Evolutionary conservation across 768 basidiomycete species (phyloP).

Genomic region (Hortiboletus campestris): DNA sequence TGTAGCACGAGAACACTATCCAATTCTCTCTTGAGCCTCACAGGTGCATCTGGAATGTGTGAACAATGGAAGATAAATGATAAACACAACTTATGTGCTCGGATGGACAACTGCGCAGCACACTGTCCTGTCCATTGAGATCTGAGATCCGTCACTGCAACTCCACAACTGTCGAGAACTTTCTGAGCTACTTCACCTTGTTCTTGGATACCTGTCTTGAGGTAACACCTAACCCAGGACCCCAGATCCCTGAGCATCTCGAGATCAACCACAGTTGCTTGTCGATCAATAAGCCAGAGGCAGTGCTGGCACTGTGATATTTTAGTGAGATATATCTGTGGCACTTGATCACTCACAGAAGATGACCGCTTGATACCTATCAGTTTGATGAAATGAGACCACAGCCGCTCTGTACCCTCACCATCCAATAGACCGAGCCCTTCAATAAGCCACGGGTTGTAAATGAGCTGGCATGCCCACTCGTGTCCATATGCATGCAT

Average conservation of each 20-base stretch:
- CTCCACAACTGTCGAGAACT: background rate
- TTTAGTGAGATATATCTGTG: background rate
- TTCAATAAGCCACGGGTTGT: background rate
- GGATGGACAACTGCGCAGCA: background rate
- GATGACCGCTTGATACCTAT: conserved; percentile 34
- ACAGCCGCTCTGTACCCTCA: conserved; percentile 23
- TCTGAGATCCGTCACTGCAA: background rate
- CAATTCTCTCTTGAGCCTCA: conserved; percentile 32
- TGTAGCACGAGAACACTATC: conserved; percentile 33
- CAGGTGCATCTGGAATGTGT: conserved; percentile 26
- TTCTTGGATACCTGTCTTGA: background rate
- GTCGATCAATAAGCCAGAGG: background rate
- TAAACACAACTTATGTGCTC: background rate
- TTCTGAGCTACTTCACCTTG: background rate
- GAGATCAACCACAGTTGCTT: background rate
- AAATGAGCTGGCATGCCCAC: no score
- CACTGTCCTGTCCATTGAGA: background rate
- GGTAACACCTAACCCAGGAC: background rate
- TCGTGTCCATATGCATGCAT: no score
- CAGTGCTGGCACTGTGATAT: background rate
- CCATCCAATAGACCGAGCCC: conserved; percentile 21
- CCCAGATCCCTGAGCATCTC: background rate
- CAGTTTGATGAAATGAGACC: conserved; percentile 34
- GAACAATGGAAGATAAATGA: background rate
- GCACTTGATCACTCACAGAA: conserved; percentile 24